A percentile compares a stretch with the other conserved stretches of the same genome.
Conservation (phyloP, 2,329 filamentous ascomycete species). For the Plectosphaerella plurivora region DNA sequence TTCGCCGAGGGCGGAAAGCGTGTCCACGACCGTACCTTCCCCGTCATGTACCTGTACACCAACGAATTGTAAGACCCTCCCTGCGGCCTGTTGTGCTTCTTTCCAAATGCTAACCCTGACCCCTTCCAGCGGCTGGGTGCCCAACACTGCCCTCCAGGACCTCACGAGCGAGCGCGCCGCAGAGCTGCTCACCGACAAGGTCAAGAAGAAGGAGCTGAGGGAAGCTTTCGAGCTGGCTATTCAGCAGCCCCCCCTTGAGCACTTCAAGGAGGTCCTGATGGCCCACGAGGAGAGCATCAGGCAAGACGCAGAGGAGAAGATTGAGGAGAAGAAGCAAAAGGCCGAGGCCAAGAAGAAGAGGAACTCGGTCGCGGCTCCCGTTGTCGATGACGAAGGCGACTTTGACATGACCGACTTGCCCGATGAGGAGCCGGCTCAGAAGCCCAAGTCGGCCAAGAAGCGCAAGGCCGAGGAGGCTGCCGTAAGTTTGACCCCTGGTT, state of each 20-base stretch:
- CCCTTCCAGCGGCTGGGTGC: constrained; percentile 74
- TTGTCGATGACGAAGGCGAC: constrained; percentile 49
- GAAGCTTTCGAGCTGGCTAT: constrained; percentile 76
- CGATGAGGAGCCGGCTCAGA: constrained; percentile 52
- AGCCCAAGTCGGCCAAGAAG: constrained; percentile 77
- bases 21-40: constrained; percentile 78
- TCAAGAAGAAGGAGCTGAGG: constrained; percentile 68
- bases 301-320: constrained; percentile 39
- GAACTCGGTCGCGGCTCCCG: constrained; percentile 33
- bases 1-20: constrained; percentile 87
- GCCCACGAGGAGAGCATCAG: constrained; percentile 62
- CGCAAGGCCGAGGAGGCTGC: constrained; percentile 82
- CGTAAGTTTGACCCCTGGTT: constrained; percentile 54
- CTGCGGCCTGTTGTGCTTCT: neutral
- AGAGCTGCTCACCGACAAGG: constrained; percentile 67
- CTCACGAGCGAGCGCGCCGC: constrained; percentile 71
- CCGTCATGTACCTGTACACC: constrained; percentile 90
- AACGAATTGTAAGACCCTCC: constrained; percentile 88
- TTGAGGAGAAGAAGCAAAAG: constrained; percentile 27
- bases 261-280: constrained; percentile 78
- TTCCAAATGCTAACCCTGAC: neutral
- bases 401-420: constrained; percentile 58
- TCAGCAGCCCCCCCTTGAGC: constrained; percentile 69
- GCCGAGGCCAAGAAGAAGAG: constrained; percentile 35
- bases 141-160: constrained; percentile 75